These are phyloP conservation scores for Schwanniomyces sp. DNA, from an alignment of 805 yeast genomes.

Conservation along the genomic window DNA sequence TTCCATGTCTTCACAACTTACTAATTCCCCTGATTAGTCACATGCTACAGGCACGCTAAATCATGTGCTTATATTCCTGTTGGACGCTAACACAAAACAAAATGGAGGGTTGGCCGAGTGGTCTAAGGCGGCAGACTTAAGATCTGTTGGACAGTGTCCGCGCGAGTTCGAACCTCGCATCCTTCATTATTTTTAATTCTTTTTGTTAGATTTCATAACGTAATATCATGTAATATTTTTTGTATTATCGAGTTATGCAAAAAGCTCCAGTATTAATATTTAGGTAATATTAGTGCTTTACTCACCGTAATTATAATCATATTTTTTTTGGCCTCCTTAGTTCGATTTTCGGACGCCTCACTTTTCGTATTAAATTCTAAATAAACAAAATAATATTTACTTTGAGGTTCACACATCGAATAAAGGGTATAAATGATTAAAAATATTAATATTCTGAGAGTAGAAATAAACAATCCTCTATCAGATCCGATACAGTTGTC, in stretches of 20 bases:
- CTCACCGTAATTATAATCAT: too few species aligned
- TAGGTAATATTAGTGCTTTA: too few species aligned
- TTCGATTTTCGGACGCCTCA: background rate
- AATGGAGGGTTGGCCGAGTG: constrained; percentile 53
- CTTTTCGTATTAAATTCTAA: background rate
- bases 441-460: constrained; percentile 11
- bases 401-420: background rate
- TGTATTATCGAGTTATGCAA: too few species aligned
- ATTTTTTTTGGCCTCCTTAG: background rate
- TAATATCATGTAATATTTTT: too few species aligned
- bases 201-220: background rate
- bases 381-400: background rate
- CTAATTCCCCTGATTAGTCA: too few species aligned
- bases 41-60: too few species aligned
- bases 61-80: too few species aligned
- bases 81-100: background rate
- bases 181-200: constrained; percentile 40
- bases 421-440: constrained; percentile 8
- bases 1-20: too few species aligned
- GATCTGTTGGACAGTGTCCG: constrained; percentile 50
- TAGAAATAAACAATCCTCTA: constrained; percentile 11
- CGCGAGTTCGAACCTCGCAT: constrained; percentile 57
- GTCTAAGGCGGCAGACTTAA: constrained; percentile 54
- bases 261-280: too few species aligned
- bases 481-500: constrained; percentile 35